Conservation (phyloP, 1,139 yeast species). For the Sugiyamaella castrensis region DNA sequence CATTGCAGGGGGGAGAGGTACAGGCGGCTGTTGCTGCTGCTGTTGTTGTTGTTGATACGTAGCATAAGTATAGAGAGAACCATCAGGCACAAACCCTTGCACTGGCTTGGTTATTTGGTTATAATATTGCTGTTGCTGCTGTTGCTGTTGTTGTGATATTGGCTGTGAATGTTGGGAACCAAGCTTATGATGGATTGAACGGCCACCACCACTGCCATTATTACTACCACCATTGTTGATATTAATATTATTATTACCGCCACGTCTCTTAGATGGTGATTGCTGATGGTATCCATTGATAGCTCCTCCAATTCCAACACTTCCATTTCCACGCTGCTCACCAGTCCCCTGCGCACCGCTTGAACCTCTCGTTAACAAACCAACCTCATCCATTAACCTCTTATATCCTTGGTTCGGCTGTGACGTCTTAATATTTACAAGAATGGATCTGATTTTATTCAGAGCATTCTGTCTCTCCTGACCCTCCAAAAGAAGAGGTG, state of each 20-base stretch:
- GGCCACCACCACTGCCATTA: not conserved
- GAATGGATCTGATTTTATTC: slow-evolving; percentile 57
- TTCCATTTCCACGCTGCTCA: not conserved
- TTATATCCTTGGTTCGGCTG: slow-evolving; percentile 70
- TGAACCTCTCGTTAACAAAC: slow-evolving; percentile 41
- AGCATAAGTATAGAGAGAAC: not conserved
- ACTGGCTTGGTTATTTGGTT: too few relatives aligned
- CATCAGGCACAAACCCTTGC: too few relatives aligned
- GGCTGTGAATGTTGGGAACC: not conserved
- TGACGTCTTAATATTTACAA: slow-evolving; percentile 53
- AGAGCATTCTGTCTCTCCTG: slow-evolving; percentile 57
- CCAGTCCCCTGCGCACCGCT: not conserved
- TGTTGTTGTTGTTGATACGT: slow-evolving; percentile 1
- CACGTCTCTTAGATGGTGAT: slow-evolving; percentile 6
- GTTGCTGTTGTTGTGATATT: slow-evolving; percentile 14
- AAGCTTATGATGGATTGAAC: not conserved
- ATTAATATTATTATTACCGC: slow-evolving; percentile 1
- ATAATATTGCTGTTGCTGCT: slow-evolving; percentile 8
- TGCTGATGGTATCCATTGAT: slow-evolving; percentile 1
- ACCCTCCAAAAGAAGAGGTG: slow-evolving; percentile 31
- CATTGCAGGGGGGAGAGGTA: not conserved
- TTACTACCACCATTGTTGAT: not conserved
- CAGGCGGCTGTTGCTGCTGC: not conserved
- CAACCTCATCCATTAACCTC: slow-evolving; percentile 89
- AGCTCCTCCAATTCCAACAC: not conserved